phyloP scores from a whole-genome alignment of 306 rosid species.

The Gynostemma pentaphyllum region DNA sequence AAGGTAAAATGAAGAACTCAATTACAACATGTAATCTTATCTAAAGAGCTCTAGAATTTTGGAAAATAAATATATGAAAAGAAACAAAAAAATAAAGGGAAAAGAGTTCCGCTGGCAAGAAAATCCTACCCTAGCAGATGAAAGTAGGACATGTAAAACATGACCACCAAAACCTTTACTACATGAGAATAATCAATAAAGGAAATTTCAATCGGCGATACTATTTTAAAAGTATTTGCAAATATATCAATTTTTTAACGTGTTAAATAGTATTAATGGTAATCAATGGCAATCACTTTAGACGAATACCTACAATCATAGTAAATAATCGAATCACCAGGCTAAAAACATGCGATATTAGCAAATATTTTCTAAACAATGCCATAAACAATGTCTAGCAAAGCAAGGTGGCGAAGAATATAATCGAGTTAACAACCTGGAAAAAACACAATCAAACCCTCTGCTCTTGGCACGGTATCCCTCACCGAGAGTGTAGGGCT shows the following conservation, averaged over 20 bases:
- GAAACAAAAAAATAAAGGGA: constrained; percentile 8
- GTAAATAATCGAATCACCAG: too few relatives aligned
- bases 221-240: too few relatives aligned
- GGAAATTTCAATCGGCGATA: too few relatives aligned
- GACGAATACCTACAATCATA: too few relatives aligned
- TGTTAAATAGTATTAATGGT: too few relatives aligned
- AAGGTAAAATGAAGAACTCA: too few relatives aligned
- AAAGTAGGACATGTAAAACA: background rate
- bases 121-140: background rate
- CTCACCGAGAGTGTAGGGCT: constrained; percentile 33
- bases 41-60: background rate
- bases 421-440: constrained; percentile 79
- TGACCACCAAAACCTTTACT: background rate
- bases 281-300: too few relatives aligned
- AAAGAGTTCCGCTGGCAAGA: constrained; percentile 2
- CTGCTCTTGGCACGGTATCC: constrained; percentile 57
- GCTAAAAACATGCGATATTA: too few relatives aligned
- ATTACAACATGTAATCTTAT: background rate
- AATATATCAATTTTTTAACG: too few relatives aligned
- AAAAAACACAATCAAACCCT: constrained; percentile 80
- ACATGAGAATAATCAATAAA: constrained; percentile 9
- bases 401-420: constrained; percentile 13
- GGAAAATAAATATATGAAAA: background rate
- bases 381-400: background rate
- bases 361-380: too few relatives aligned